These are phyloP conservation scores for Catharanthus roseus DNA, from an alignment of 257 asterid species.

Conservation along the genomic window DNA sequence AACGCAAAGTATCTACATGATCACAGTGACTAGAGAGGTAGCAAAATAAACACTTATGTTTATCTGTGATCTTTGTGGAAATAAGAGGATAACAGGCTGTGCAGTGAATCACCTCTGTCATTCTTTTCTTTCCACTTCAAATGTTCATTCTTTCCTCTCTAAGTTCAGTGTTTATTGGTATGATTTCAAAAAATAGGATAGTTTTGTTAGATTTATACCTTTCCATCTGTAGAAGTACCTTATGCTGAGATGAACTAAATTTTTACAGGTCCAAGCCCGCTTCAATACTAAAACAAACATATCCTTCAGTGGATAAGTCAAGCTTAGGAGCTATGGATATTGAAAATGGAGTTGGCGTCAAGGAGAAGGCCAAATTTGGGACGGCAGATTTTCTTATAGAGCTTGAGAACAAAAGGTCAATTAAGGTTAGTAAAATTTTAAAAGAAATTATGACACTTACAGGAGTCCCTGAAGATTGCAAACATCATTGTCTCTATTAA, in stretches of 20 bases:
- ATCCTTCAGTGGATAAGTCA: constrained; percentile 7
- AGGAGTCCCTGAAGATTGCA: not conserved
- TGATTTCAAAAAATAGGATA: not conserved
- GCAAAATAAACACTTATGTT: not conserved
- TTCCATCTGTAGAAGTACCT: not conserved
- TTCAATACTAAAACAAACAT: constrained; percentile 4
- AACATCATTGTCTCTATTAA: not conserved
- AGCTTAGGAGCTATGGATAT: constrained; percentile 11
- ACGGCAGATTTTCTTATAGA: constrained; percentile 73
- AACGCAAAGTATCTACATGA: no score
- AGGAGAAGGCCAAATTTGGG: constrained; percentile 63
- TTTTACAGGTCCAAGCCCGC: constrained; percentile 17
- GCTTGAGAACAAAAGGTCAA: constrained; percentile 72
- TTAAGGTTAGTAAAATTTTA: constrained; percentile 50
- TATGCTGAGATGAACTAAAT: not conserved
- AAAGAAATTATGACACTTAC: not conserved
- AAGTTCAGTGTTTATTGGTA: not conserved
- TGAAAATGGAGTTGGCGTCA: constrained; percentile 40
- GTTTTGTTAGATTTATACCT: not conserved
- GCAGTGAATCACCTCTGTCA: not conserved
- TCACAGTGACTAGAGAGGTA: not conserved
- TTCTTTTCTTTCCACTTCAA: not conserved
- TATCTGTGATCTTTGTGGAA: not conserved
- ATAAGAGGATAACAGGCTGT: not conserved
- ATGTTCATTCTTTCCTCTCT: not conserved